Evolutionary conservation across 345 rosid genomes (phyloP), one percentile per base, ranked within the genome.

Genomic region (Gossypium australe): DNA sequence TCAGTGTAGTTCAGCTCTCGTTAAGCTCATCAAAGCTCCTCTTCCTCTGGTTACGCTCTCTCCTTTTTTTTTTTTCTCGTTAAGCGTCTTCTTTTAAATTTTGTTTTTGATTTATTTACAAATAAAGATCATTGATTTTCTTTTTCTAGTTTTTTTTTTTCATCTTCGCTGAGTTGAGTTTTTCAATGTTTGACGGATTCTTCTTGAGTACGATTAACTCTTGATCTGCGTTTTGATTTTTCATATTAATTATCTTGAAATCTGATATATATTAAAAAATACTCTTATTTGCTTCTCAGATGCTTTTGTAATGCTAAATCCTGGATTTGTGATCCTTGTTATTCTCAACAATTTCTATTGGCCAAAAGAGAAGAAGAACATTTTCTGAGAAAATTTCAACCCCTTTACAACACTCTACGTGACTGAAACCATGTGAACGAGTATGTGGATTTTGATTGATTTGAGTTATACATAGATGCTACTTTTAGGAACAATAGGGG

Each of bases 1-100:
- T 78, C 98, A 94, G 97, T 89, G 95, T 78, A 84, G 84, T 75
- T 91, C 97, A 68, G 85, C 89, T 41, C 92, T 94, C 75, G 82
- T 85, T 53, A 92, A 89, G 80, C 95, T 87, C 79, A 86, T 92
- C 97, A 91, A 85, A 80, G 97, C 97, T 78, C 97, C 98, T 64
- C 86, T 94, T 82, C 97, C 85, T 78, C 94, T 89, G 22, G 97
- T 94, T 88, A 82, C 76, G 76, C 79, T 76, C 67, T 80, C 74
- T 47, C 34, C 65, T 17, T 61, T 41, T 72, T 4, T 27, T 24
- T 41, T 22, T 69, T 27, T 48, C 41, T 34, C 7, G 41, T 5
- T 34, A 34, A 34, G 41, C 38, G 43, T 58, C 45, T 4, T 63
- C 53, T 75, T 14, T 43, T 55, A 20, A 20, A 48, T 70, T 22